Evolutionary conservation across 2,329 filamentous ascomycete genomes (phyloP), one percentile per base, ranked within the genome.

Genomic region (Chlorencoelia australis): DNA sequence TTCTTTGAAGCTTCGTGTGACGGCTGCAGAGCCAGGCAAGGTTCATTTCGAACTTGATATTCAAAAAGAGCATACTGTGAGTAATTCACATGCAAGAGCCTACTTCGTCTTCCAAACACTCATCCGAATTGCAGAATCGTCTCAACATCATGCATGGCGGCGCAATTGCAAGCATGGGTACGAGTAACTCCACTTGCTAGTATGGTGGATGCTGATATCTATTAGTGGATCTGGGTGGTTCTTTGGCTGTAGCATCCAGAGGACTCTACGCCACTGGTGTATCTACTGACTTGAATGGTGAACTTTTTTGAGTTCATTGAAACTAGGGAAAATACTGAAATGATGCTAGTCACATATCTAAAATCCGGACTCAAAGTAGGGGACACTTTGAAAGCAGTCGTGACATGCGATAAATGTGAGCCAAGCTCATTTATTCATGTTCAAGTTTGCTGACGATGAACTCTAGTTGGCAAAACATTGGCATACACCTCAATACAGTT

Each of bases 21-120:
- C 73, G 8, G 66, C 69, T 42, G 82, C 81, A 2, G 58, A 66
- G 4, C 68, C 74, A 0, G 82, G 83, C 22, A 69, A 66, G 37
- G 82, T 89, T 15, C 71, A 82, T 42, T 87, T 89, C 55, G 82
- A 87, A 53, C 63, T 89, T 7, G 71, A 82, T 44, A 82, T 89
- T 42, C 63, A 77, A 35, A 77, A 80, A 45, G 71, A 86, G 42
- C 83, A 88, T 51, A 87, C 82, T 1, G 82, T 85, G 54, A 41
- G 67, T 48, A 14, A n/a, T 14, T 5, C 14, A 13, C 16, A n/a
- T n/a, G 14, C n/a, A n/a, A 34, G 5, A 13, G 7, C 9, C 2
- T 15, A 7, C n/a, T 24, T 35, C 17, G 15, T 11, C 10, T 5
- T 19, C 15, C 29, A 4, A 11, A 35, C 34, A 29, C 29, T 33